phyloP scores from a whole-genome alignment of 2,329 filamentous ascomycete species.

The Aspergillus versicolor region DNA sequence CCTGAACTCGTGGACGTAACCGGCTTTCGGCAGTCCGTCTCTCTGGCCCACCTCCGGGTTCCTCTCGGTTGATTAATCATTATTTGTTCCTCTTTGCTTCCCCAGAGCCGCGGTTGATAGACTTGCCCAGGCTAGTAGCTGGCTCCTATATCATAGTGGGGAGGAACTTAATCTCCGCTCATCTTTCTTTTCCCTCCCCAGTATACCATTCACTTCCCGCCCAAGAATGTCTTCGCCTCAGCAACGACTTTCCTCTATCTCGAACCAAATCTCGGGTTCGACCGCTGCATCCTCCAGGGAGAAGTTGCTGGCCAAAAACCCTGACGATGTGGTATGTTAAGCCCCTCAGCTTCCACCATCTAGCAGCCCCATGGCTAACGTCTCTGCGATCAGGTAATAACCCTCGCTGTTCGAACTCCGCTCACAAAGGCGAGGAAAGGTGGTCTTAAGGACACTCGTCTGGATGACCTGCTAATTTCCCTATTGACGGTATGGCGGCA shows the following conservation, averaged over 20 bases:
- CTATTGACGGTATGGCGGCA: slow-evolving; percentile 33
- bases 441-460: slow-evolving; percentile 39
- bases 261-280: slow-evolving; percentile 39
- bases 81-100: neutral
- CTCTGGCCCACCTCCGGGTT: slow-evolving; percentile 1
- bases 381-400: slow-evolving; percentile 34
- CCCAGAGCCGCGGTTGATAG: slow-evolving; percentile 17
- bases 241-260: slow-evolving; percentile 41
- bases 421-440: slow-evolving; percentile 43
- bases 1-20: neutral
- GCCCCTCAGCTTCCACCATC: neutral
- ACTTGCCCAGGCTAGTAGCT: neutral
- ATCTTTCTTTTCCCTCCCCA: slow-evolving; percentile 1
- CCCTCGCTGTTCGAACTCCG: slow-evolving; percentile 38
- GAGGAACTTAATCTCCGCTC: neutral
- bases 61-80: slow-evolving; percentile 8
- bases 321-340: slow-evolving; percentile 41
- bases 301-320: slow-evolving; percentile 34
- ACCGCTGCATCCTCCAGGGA: slow-evolving; percentile 28
- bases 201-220: neutral
- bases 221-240: slow-evolving; percentile 38
- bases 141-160: slow-evolving; percentile 10
- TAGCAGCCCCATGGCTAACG: neutral
- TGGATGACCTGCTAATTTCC: slow-evolving; percentile 39
- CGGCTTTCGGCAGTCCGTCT: slow-evolving; percentile 8